Conservation (phyloP, 2,329 filamentous ascomycete species). For the Fusarium sp. region DNA sequence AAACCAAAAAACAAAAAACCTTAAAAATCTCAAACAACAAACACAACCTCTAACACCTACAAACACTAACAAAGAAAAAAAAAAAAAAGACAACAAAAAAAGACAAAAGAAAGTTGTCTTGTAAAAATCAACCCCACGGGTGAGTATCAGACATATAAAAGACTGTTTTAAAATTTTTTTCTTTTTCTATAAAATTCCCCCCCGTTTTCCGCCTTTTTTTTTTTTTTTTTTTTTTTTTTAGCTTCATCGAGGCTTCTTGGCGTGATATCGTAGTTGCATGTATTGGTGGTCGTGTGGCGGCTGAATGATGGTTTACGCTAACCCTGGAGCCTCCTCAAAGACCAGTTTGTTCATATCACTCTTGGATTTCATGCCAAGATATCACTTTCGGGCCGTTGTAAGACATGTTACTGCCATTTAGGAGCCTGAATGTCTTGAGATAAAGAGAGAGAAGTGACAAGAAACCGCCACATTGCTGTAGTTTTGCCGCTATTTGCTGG, state of each 20-base stretch:
- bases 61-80: too few relatives aligned
- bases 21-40: too few relatives aligned
- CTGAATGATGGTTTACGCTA: background rate
- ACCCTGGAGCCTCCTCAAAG: background rate
- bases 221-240: too few relatives aligned
- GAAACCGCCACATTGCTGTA: background rate
- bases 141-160: too few relatives aligned
- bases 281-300: background rate
- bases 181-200: too few relatives aligned
- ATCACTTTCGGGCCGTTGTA: background rate
- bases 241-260: background rate
- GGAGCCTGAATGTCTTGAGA: background rate
- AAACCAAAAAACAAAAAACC: too few relatives aligned
- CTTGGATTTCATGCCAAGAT: background rate
- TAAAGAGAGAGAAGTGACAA: background rate
- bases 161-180: too few relatives aligned
- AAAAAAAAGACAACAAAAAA: too few relatives aligned
- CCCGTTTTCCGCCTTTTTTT: too few relatives aligned
- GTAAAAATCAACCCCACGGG: too few relatives aligned
- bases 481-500: background rate
- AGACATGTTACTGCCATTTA: background rate
- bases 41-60: too few relatives aligned
- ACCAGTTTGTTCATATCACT: background rate
- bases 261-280: background rate
- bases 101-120: too few relatives aligned